Conservation (phyloP, 768 basidiomycete genomes). For the Gelatoporia subvermispora region DNA sequence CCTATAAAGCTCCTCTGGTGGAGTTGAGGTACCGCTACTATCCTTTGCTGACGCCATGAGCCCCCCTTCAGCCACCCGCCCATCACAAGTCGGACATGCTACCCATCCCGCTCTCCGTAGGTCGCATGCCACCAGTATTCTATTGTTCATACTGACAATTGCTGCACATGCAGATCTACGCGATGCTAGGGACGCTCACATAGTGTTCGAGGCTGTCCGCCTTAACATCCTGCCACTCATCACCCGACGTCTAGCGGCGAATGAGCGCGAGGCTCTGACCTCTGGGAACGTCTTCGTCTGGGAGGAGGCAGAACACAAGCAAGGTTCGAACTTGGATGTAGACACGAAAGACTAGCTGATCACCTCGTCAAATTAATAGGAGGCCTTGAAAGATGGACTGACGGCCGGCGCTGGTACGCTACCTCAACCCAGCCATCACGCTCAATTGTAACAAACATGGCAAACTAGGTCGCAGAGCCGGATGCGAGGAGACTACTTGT, state of each 20-base stretch:
- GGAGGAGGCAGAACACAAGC: slow-evolving; percentile 75
- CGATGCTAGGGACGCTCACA: slow-evolving; percentile 75
- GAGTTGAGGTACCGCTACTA: slow-evolving; percentile 9
- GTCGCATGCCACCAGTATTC: slow-evolving; percentile 2
- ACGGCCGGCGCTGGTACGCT: slow-evolving; percentile 69
- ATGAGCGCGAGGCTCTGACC: slow-evolving; percentile 61
- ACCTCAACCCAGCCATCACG: neutral
- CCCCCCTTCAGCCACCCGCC: slow-evolving; percentile 6
- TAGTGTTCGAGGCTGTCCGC: slow-evolving; percentile 72
- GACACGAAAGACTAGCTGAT: slow-evolving; percentile 3
- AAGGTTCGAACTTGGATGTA: slow-evolving; percentile 23
- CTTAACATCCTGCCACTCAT: slow-evolving; percentile 66
- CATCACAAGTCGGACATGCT: slow-evolving; percentile 13
- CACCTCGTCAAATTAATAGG: slow-evolving; percentile 23
- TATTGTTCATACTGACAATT: neutral
- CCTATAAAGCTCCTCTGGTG: slow-evolving; percentile 15
- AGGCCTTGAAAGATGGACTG: slow-evolving; percentile 70
- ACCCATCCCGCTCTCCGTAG: slow-evolving; percentile 29
- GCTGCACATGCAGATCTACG: slow-evolving; percentile 51
- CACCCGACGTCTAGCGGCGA: slow-evolving; percentile 62
- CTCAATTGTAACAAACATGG: slow-evolving; percentile 1
- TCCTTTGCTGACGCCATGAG: slow-evolving; percentile 6
- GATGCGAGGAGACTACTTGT: slow-evolving; percentile 79
- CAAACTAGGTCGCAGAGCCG: slow-evolving; percentile 70
- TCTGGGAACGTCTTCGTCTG: slow-evolving; percentile 82